These are phyloP conservation scores for Candida multigemmis DNA, from an alignment of 805 yeast species.

Conservation along the genomic window DNA sequence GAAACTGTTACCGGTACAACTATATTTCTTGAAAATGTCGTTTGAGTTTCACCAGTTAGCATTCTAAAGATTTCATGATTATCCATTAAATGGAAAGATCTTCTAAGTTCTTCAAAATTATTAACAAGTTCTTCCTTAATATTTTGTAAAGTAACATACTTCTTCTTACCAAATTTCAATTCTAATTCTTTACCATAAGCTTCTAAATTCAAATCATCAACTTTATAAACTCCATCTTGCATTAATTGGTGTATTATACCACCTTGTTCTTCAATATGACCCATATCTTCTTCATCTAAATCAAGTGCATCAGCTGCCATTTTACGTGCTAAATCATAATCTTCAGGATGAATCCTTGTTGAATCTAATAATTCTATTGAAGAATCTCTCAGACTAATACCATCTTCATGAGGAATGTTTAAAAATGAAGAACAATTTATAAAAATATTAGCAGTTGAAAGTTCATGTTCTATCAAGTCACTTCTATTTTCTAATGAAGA, in stretches of 20 bases:
- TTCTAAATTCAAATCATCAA: slow-evolving; percentile 81
- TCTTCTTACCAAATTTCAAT: slow-evolving; percentile 58
- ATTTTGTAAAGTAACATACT: slow-evolving; percentile 72
- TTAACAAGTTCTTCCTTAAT: slow-evolving; percentile 81
- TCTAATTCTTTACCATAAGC: slow-evolving; percentile 90
- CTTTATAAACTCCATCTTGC: slow-evolving; percentile 61
- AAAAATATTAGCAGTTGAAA: slow-evolving; percentile 73
- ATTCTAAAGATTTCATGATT: slow-evolving; percentile 74
- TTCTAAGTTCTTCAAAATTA: slow-evolving; percentile 81
- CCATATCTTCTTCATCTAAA: slow-evolving; percentile 87
- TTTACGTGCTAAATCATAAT: slow-evolving; percentile 88
- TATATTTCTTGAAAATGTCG: slow-evolving; percentile 57
- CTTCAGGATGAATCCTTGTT: slow-evolving; percentile 96
- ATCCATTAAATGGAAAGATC: slow-evolving; percentile 55
- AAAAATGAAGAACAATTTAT: slow-evolving; percentile 89
- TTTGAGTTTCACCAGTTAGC: slow-evolving; percentile 79
- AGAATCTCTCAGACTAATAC: slow-evolving; percentile 41
- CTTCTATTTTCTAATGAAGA: slow-evolving; percentile 59
- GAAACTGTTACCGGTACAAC: slow-evolving; percentile 70
- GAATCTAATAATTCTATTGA: slow-evolving; percentile 81
- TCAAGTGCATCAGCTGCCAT: slow-evolving; percentile 98
- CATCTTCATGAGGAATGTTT: slow-evolving; percentile 62
- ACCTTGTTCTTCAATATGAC: slow-evolving; percentile 70
- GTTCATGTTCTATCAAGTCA: slow-evolving; percentile 74
- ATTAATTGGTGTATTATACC: slow-evolving; percentile 70